Base-by-base conservation (phyloP, 2,329 filamentous ascomycete species). In the Beauveria sp. region DNA sequence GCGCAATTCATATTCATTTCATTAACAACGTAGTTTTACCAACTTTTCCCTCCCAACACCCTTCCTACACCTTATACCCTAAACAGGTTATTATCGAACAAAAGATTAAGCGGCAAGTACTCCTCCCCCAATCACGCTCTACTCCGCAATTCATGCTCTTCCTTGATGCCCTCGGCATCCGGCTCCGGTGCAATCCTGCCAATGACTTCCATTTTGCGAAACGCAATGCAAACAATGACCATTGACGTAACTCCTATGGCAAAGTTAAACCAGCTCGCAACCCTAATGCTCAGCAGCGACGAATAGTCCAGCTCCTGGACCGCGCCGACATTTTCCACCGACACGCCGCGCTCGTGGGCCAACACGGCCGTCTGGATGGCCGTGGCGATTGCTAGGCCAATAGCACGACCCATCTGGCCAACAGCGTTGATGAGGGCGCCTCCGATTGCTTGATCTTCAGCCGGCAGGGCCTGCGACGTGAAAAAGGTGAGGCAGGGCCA, bases 371-470 rank as follows among this genome's bases (percentile, higher is more conserved):
- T 85, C 69, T 90, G 86, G 1, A 88, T 75, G 0, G 85, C 85
- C 0, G 86, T 88, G 3, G 80, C 82, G 38, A 90, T 77, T 1
- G 86, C 87, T 1, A 90, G 74, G 1, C 85, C 82, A n/a, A 90
- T 79, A 0, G 86, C 81, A 7, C 87, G 77, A 0, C 87, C 87
- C 38, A 89, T 75, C 67, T 88, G 86, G 0, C 83, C 84, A 14
- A 86, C 81, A 0, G 86, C 81, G 63, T 89, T 89, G 68, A 90
- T 83, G 9, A 89, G 78, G 0, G 86, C 87, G 1, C 86, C 87
- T 0, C 86, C 87, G 0, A 90, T 71, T 1, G 86, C 85, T 67
- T 90, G 87, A 64, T 90, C 86, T 55, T 84, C 81, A 0, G 77
- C 74, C 0, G 86, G 83, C 0, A 90, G 76, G 0, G 81, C 77